Evolutionary conservation across 768 basidiomycete species (phyloP).

Genomic region (Leccinum ochraceum): DNA sequence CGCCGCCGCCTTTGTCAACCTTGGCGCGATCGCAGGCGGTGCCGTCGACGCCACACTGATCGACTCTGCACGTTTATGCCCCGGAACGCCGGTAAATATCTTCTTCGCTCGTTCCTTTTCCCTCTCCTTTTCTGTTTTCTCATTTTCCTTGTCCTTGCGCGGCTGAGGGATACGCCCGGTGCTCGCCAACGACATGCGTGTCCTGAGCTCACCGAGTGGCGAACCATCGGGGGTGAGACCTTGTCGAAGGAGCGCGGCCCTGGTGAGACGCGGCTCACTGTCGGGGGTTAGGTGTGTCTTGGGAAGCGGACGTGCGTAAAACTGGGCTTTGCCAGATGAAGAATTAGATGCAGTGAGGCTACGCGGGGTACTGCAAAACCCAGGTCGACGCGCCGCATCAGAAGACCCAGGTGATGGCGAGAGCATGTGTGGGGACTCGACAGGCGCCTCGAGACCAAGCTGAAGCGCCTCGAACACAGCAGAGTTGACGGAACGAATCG

Average conservation of each 20-base stretch:
- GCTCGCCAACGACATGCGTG: constrained; percentile 37
- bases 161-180: constrained; percentile 32
- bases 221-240: constrained; percentile 48
- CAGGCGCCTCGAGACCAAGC: too few species aligned
- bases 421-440: too few species aligned
- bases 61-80: constrained; percentile 71
- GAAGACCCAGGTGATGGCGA: too few species aligned
- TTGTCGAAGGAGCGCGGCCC: constrained; percentile 71
- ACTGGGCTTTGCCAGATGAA: constrained; percentile 43
- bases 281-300: constrained; percentile 59
- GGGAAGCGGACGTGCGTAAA: constrained; percentile 71
- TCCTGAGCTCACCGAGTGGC: constrained; percentile 18
- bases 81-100: constrained; percentile 78
- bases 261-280: constrained; percentile 76
- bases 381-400: too few species aligned
- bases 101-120: constrained; percentile 61
- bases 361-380: too few species aligned
- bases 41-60: constrained; percentile 76
- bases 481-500: too few species aligned
- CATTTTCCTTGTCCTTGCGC: constrained; percentile 31
- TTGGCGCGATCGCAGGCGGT: constrained; percentile 67
- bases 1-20: constrained; percentile 76
- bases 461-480: too few species aligned
- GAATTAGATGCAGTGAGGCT: too few species aligned
- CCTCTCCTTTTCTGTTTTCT: constrained; percentile 49